These are phyloP conservation scores for Phytopythium vexans DNA, from an alignment of 352 stramenopile genomes.

Conservation along the genomic window DNA sequence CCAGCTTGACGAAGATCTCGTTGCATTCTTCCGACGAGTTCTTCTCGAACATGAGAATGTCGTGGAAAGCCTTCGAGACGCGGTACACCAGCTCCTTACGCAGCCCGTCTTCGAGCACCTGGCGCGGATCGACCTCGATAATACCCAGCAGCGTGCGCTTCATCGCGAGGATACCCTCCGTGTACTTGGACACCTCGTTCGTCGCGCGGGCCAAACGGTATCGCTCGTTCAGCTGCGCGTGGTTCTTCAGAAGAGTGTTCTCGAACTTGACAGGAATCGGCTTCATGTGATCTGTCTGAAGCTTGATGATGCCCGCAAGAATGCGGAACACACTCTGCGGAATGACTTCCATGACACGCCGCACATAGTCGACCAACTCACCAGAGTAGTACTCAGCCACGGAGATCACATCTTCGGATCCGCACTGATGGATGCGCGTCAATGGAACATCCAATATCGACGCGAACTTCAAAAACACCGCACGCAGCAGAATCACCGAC, in stretches of 20 bases:
- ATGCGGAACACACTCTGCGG: constrained; percentile 94
- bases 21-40: constrained; percentile 83
- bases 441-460: constrained; percentile 94
- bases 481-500: constrained; percentile 90
- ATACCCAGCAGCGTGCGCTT: constrained; percentile 93
- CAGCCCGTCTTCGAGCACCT: constrained; percentile 92
- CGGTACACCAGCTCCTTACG: constrained; percentile 93
- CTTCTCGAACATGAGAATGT: constrained; percentile 85
- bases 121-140: constrained; percentile 92
- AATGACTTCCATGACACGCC: constrained; percentile 94
- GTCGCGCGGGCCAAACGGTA: constrained; percentile 92
- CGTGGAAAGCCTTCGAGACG: constrained; percentile 82
- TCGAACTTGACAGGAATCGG: constrained; percentile 91
- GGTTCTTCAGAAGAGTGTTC: constrained; percentile 90
- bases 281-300: constrained; percentile 91
- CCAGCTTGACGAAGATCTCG: constrained; percentile 81
- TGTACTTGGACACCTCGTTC: constrained; percentile 95
- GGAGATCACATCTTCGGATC: constrained; percentile 89
- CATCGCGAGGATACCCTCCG: constrained; percentile 94
- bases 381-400: constrained; percentile 94
- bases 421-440: constrained; percentile 90
- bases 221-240: constrained; percentile 89
- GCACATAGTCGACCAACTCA: constrained; percentile 93
- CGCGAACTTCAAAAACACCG: constrained; percentile 94
- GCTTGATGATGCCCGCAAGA: constrained; percentile 90